These are phyloP conservation scores for Cadophora luteo-olivacea DNA, from an alignment of 2,329 filamentous ascomycete genomes.

Conservation along the genomic window DNA sequence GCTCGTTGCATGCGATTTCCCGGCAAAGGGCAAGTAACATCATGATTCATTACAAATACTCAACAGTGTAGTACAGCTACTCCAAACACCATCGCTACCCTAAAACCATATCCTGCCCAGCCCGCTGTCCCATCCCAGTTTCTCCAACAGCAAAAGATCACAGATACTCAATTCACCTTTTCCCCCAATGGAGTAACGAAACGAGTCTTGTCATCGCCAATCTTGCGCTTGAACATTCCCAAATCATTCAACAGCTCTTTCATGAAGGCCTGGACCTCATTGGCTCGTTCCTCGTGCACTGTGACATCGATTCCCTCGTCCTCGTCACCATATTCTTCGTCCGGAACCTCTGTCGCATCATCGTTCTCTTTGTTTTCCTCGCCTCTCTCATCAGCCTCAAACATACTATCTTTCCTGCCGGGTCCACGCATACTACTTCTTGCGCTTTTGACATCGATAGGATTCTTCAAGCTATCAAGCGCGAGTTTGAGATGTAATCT, in stretches of 20 bases:
- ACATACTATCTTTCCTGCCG: conserved; percentile 25
- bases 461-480: conserved; percentile 86
- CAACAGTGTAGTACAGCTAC: conserved; percentile 20
- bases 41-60: conserved; percentile 13
- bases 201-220: conserved; percentile 79
- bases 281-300: conserved; percentile 59
- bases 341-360: conserved; percentile 39
- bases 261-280: conserved; percentile 83
- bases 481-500: conserved; percentile 88
- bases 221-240: conserved; percentile 81
- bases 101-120: conserved; percentile 11
- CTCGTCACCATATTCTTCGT: conserved; percentile 56
- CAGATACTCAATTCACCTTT: conserved; percentile 44
- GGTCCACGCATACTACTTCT: conserved; percentile 37
- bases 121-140: not conserved
- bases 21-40: not conserved
- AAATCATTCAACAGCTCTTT: conserved; percentile 83
- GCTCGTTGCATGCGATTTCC: not conserved
- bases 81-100: conserved; percentile 38
- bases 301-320: conserved; percentile 63
- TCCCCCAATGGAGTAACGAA: conserved; percentile 61
- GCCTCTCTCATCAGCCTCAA: conserved; percentile 32
- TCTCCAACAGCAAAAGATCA: not conserved
- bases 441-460: conserved; percentile 66
- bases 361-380: conserved; percentile 44